These are phyloP conservation scores for Hansenula sp. DNA, from an alignment of 1,139 yeast species.

Conservation along the genomic window DNA sequence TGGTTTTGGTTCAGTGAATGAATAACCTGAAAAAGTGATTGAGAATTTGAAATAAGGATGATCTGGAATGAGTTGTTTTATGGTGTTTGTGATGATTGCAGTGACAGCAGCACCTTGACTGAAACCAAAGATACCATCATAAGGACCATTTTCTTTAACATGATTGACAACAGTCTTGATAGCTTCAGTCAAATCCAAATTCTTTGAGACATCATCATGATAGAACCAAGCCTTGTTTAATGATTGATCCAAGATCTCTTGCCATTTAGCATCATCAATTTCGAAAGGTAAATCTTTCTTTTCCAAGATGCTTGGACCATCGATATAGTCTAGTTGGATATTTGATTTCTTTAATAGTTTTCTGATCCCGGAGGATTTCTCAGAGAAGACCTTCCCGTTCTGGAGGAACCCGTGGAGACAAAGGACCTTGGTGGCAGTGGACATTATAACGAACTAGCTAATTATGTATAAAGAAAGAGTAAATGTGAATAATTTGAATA, in stretches of 20 bases:
- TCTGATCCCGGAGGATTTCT: conserved; percentile 75
- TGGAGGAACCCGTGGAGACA: conserved; percentile 62
- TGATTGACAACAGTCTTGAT: conserved; percentile 48
- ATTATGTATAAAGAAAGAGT: not conserved
- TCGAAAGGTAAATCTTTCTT: conserved; percentile 69
- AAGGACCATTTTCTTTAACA: conserved; percentile 74
- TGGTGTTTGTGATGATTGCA: conserved; percentile 45
- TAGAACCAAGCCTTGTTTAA: conserved; percentile 57
- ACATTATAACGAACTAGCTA: not conserved
- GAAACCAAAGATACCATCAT: conserved; percentile 83
- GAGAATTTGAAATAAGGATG: conserved; percentile 44
- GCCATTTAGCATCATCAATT: conserved; percentile 39
- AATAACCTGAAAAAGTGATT: conserved; percentile 51
- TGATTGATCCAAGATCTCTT: conserved; percentile 39
- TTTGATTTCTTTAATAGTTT: conserved; percentile 63
- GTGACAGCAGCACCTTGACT: conserved; percentile 93
- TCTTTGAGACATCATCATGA: conserved; percentile 41
- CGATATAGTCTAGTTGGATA: conserved; percentile 69
- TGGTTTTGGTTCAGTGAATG: conserved; percentile 42
- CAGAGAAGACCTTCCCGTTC: conserved; percentile 70
- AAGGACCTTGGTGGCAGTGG: conserved; percentile 31
- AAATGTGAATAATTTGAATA: not conserved
- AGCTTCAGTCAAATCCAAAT: conserved; percentile 36
- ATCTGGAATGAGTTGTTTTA: conserved; percentile 34
- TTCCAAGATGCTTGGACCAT: conserved; percentile 66